Evolutionary conservation across 164 flowering plant genomes (phyloP), one percentile per base, ranked within the genome.

Genomic region (Tetrastigma voinierianum): DNA sequence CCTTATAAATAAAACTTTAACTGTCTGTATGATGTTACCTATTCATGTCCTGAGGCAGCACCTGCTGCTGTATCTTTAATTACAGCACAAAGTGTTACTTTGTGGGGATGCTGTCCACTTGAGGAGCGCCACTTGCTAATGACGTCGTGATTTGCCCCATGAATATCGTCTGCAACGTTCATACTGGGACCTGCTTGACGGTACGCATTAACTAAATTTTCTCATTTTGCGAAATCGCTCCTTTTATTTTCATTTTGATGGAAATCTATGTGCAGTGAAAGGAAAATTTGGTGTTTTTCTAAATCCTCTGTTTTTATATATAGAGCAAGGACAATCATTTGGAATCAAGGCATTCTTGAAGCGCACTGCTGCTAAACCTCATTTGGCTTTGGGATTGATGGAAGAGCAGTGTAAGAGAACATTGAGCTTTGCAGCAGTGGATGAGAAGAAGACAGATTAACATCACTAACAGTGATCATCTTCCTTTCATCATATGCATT

Each of bases 91-190:
- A 62, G 20, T 72, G 51, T 54, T 91, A 95, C 84, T 81, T 86
- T 49, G 8, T 95, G 99, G 99, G 99, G 99, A 59, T 95, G 99
- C 76, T 95, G 99, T 78, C 94, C 94, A 1, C 87, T 89, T 1
- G 98, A 95, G 66, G 81, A 76, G n/a, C 12, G 99, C 99, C 51
- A 83, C 94, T 46, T 95, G 99, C 81, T 95, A 98, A 48, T 90
- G 83, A 4, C 97, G 92, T 69, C 84, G 84, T 65, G 70, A 70
- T 66, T 92, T 98, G 82, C 99, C 99, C 1, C 85, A 80, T 13
- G 97, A 90, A 0, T 95, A 85, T 61, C 5, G 65, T 95, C 71
- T 95, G 99, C 77, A 77, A 90, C 58, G 45, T 83, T 10, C 23
- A 71, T 7, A 80, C 71, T 0, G 99, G 98, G 20, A 89, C 94